Conservation (phyloP, 306 rosid species). For the Quercus robur region DNA sequence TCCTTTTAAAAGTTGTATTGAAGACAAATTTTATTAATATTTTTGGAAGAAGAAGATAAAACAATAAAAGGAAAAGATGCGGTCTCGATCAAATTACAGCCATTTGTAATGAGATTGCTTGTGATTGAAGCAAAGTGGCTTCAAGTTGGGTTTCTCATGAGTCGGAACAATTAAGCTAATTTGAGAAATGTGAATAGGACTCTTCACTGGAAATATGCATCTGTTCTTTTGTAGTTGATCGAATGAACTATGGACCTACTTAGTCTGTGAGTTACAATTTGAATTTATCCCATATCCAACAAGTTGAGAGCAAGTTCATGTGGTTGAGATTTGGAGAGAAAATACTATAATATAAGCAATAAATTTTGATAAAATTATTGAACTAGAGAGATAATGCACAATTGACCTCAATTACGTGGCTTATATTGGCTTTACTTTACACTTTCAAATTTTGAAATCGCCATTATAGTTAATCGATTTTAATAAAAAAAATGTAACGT, state of each 20-base stretch:
- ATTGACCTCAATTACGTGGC: not conserved
- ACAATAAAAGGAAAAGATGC: not conserved
- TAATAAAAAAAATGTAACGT: not conserved
- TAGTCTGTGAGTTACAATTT: not conserved
- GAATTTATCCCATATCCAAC: conserved; percentile 22
- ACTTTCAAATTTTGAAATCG: not conserved
- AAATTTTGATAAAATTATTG: not conserved
- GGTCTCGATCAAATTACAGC: conserved; percentile 4
- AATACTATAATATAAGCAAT: not conserved
- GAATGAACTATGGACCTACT: not conserved
- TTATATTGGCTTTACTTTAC: not conserved
- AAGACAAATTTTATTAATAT: no score
- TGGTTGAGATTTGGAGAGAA: not conserved
- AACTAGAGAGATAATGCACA: not conserved
- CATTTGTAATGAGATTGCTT: conserved; percentile 10
- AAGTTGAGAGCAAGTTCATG: conserved; percentile 25
- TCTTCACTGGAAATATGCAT: not conserved
- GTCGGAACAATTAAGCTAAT: no score
- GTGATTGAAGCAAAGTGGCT: conserved; percentile 8
- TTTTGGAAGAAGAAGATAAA: no score
- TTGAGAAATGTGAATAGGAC: not conserved
- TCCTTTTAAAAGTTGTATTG: not conserved
- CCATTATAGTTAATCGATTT: not conserved
- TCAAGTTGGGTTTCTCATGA: not conserved
- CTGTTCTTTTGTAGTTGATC: not conserved